These are phyloP conservation scores for Camellia sinensis DNA, from an alignment of 148 eudicot species.

Conservation along the genomic window DNA sequence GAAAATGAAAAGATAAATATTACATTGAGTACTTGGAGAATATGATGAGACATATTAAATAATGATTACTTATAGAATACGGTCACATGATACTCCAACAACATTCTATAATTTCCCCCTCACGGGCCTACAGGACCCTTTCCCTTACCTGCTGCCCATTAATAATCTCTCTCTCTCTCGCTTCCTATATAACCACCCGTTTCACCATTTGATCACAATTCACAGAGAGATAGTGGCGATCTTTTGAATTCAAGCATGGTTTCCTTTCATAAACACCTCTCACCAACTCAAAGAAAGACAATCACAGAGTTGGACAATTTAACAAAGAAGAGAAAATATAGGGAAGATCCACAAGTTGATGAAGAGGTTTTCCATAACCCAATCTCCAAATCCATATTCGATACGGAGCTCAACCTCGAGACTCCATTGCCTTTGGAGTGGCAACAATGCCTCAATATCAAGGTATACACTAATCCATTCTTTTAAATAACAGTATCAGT, in stretches of 20 bases:
- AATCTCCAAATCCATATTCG: conserved; percentile 29
- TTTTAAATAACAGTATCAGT: no score
- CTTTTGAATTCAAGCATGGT: conserved; percentile 37
- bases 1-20: no score
- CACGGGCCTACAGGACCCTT: no score
- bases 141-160: conserved; percentile 1
- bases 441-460: conserved; percentile 85
- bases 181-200: conserved; percentile 39
- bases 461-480: conserved; percentile 35
- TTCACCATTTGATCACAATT: conserved; percentile 15
- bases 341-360: conserved; percentile 32
- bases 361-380: conserved; percentile 34
- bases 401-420: conserved; percentile 45
- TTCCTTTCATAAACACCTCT: conserved; percentile 50
- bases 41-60: no score
- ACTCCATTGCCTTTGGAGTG: conserved; percentile 71
- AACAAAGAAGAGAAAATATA: conserved; percentile 53
- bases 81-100: no score
- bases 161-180: neutral
- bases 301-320: conserved; percentile 35
- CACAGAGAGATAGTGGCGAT: conserved; percentile 4
- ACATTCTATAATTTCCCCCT: no score
- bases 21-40: no score
- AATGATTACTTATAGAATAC: no score
- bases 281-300: conserved; percentile 35